phyloP scores from a whole-genome alignment of 352 stramenopile species.

The Phytophthora cajani region DNA sequence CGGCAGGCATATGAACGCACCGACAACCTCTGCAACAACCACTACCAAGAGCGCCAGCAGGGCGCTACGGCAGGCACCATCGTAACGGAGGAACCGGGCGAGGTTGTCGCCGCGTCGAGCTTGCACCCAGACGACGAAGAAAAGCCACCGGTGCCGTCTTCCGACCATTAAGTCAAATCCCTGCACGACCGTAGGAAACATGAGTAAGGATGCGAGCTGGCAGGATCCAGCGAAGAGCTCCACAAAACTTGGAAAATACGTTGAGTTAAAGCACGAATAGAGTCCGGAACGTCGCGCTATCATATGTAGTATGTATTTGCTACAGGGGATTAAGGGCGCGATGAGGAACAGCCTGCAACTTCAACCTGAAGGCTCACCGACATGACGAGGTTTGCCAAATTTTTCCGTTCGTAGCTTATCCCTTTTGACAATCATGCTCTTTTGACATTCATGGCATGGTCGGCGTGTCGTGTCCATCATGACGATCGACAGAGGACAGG shows the following conservation, averaged over 20 bases:
- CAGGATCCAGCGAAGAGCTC: conserved; percentile 20
- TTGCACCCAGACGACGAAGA: conserved; percentile 30
- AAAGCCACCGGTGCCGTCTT: conserved; percentile 22
- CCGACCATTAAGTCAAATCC: conserved; percentile 29
- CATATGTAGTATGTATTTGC: neutral
- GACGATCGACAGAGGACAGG: neutral
- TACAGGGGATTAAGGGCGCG: conserved; percentile 10
- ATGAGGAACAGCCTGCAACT: conserved; percentile 13
- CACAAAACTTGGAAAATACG: conserved; percentile 11
- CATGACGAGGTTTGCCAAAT: neutral
- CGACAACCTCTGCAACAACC: conserved; percentile 75
- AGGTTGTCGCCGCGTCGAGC: conserved; percentile 7
- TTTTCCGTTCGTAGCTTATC: neutral
- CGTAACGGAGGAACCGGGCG: conserved; percentile 3
- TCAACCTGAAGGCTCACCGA: conserved; percentile 19
- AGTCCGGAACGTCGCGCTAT: conserved; percentile 20
- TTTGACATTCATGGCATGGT: neutral
- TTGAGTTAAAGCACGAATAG: conserved; percentile 32
- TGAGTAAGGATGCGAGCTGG: conserved; percentile 17
- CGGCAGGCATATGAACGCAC: conserved; percentile 78
- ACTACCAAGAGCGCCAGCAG: conserved; percentile 51
- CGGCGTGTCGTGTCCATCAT: neutral
- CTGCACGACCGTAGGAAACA: conserved; percentile 7
- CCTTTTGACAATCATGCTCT: neutral
- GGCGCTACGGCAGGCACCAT: neutral